Evolutionary conservation across 169 alveolate species (phyloP).

Genomic region (Plasmodium blacklocki): DNA sequence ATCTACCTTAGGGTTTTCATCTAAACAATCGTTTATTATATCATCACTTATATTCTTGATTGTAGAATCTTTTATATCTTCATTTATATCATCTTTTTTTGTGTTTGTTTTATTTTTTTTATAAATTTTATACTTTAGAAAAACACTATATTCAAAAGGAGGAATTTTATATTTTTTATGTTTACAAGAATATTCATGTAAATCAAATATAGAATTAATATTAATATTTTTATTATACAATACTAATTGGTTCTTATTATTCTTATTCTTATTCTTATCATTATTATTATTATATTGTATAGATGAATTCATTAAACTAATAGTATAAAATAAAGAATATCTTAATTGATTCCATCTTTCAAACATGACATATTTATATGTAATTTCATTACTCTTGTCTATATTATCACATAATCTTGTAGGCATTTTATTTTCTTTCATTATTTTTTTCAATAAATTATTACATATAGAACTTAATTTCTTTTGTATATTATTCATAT

Average conservation of each 20-base stretch:
- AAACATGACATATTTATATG: slow-evolving; percentile 59
- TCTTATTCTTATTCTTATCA: neutral
- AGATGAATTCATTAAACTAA: slow-evolving; percentile 2
- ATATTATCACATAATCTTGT: slow-evolving; percentile 30
- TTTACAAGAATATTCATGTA: slow-evolving; percentile 45
- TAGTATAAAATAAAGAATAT: slow-evolving; percentile 42
- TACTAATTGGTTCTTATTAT: neutral
- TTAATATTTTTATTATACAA: slow-evolving; percentile 5
- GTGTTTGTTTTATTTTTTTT: slow-evolving; percentile 6
- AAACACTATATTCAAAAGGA: slow-evolving; percentile 53
- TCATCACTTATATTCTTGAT: neutral
- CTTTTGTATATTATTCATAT: slow-evolving; percentile 50
- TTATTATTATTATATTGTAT: neutral
- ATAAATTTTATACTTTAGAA: slow-evolving; percentile 31
- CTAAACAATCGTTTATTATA: no score
- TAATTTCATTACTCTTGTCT: slow-evolving; percentile 35
- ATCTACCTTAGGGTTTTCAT: neutral
- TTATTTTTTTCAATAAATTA: slow-evolving; percentile 24
- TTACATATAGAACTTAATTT: slow-evolving; percentile 59
- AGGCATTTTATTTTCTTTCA: slow-evolving; percentile 53
- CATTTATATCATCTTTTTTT: neutral
- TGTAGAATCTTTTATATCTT: neutral
- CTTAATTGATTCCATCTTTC: slow-evolving; percentile 68
- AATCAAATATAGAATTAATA: slow-evolving; percentile 36
- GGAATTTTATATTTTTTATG: slow-evolving; percentile 52